Percentiles rank a stretch among this genome's conserved stretches.
Conservation (phyloP, 495 filamentous ascomycete genomes). For the Hyaloscypha finlandica region DNA sequence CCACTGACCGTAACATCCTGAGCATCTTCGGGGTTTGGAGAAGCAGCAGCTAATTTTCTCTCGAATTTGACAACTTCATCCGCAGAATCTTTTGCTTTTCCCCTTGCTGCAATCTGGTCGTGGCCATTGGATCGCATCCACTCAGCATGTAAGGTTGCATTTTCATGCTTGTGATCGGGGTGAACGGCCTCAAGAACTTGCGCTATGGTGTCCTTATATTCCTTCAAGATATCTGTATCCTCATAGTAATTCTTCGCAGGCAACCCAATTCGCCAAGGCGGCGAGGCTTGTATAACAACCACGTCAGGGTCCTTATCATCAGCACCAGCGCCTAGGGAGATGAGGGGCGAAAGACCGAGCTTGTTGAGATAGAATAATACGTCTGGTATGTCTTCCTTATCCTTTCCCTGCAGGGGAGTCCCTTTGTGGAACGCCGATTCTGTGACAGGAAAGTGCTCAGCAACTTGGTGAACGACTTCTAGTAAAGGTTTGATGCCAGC, state of each 20-base stretch:
- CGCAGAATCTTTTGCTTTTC: conserved; percentile 16
- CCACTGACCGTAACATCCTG: conserved; percentile 52
- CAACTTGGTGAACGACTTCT: conserved; percentile 52
- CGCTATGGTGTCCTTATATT: conserved; percentile 53
- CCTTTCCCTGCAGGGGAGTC: conserved; percentile 32
- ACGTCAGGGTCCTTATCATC: conserved; percentile 67
- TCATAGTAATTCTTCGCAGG: conserved; percentile 68
- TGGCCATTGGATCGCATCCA: conserved; percentile 9
- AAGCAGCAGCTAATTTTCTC: conserved; percentile 58
- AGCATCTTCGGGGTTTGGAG: conserved; percentile 58
- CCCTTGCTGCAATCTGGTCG: conserved; percentile 28
- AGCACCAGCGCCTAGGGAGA: conserved; percentile 49
- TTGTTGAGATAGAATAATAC: conserved; percentile 53
- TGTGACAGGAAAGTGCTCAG: conserved; percentile 49
- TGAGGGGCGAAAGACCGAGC: conserved; percentile 51
- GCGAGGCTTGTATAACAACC: conserved; percentile 56
- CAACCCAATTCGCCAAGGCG: conserved; percentile 56
- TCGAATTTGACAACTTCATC: conserved; percentile 58
- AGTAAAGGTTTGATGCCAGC: conserved; percentile 55
- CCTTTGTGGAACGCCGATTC: conserved; percentile 30
- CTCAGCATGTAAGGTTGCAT: conserved; percentile 9
- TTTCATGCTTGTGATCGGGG: conserved; percentile 25
- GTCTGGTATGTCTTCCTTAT: conserved; percentile 48
- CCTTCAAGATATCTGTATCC: conserved; percentile 51
- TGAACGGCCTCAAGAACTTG: conserved; percentile 34